Percentiles rank a stretch among this genome's conserved stretches.
phyloP scores from a whole-genome alignment of 192 early-diverging fungal species.

The Coemansia sp. region DNA sequence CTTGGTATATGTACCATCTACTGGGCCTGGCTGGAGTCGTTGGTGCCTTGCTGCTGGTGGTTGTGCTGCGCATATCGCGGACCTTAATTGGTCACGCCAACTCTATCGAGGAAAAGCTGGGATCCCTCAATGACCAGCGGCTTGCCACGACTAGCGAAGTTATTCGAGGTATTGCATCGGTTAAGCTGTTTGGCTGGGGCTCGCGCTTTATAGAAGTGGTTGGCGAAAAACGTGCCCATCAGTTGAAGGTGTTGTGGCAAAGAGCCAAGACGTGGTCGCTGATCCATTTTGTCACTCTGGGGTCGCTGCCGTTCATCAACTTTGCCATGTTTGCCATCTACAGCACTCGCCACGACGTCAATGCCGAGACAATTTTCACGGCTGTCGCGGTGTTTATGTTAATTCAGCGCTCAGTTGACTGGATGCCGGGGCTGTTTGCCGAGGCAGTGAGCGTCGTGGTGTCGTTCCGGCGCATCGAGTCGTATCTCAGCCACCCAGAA shows the following conservation, averaged over 20 bases:
- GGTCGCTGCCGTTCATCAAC: constrained; percentile 62
- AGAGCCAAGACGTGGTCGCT: constrained; percentile 56
- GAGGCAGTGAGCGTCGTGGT: constrained; percentile 63
- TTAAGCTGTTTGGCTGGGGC: constrained; percentile 93
- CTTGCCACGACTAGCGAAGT: constrained; percentile 79
- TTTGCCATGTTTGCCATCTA: constrained; percentile 64
- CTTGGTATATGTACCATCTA: constrained; percentile 71
- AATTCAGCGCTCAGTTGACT: constrained; percentile 65
- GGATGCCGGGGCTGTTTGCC: constrained; percentile 61
- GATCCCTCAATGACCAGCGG: constrained; percentile 69
- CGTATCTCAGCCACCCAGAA: constrained; percentile 75
- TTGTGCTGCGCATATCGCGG: constrained; percentile 59
- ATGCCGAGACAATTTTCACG: constrained; percentile 69
- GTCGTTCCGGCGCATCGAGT: constrained; percentile 68
- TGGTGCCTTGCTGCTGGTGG: constrained; percentile 70
- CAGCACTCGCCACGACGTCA: constrained; percentile 60
- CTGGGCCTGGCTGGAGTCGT: constrained; percentile 79
- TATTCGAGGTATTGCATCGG: constrained; percentile 82
- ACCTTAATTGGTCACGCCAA: constrained; percentile 56
- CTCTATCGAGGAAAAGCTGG: constrained; percentile 62
- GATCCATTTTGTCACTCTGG: constrained; percentile 64
- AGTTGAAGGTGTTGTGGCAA: constrained; percentile 60
- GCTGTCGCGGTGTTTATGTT: constrained; percentile 74
- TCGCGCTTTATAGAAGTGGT: constrained; percentile 72
- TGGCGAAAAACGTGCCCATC: constrained; percentile 62